Conservation (phyloP, 257 asterid species). For the Avicennia marina region DNA sequence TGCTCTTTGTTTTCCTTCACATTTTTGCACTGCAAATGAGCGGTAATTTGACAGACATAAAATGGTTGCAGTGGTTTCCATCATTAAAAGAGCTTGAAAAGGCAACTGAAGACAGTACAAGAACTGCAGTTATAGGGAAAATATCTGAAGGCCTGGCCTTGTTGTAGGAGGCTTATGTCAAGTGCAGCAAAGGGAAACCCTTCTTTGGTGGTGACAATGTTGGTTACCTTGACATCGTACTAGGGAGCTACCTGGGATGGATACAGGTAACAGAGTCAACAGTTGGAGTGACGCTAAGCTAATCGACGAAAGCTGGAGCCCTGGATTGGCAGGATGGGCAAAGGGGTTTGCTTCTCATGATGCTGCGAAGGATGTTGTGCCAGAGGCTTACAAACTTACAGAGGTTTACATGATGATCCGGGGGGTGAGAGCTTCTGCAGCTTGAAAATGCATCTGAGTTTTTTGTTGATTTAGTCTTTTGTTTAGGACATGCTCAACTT, state of each 20-base stretch:
- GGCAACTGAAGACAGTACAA: conserved; percentile 8
- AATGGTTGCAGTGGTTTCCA: conserved; percentile 29
- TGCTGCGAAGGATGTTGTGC: conserved; percentile 18
- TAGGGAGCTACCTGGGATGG: conserved; percentile 33
- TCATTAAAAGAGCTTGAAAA: not conserved
- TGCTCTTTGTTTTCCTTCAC: too few relatives aligned
- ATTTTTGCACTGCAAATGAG: too few relatives aligned
- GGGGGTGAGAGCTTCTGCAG: too few relatives aligned
- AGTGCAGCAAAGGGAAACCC: conserved; percentile 23
- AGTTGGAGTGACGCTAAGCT: not conserved
- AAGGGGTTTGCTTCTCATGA: not conserved
- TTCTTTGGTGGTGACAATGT: conserved; percentile 37
- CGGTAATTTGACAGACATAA: too few relatives aligned
- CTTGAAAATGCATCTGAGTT: too few relatives aligned
- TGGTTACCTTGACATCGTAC: conserved; percentile 35
- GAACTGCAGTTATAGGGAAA: conserved; percentile 7
- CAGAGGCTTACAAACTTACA: conserved; percentile 5
- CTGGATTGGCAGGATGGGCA: conserved; percentile 17
- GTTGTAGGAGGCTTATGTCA: conserved; percentile 30
- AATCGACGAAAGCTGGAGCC: conserved; percentile 25
- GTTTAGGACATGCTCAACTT: too few relatives aligned
- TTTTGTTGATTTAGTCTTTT: too few relatives aligned
- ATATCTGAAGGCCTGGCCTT: conserved; percentile 4
- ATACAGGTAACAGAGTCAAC: conserved; percentile 12
- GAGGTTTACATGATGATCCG: conserved; percentile 8